These are phyloP conservation scores for Erucastrum elatum DNA, from an alignment of 345 rosid species.

Conservation along the genomic window DNA sequence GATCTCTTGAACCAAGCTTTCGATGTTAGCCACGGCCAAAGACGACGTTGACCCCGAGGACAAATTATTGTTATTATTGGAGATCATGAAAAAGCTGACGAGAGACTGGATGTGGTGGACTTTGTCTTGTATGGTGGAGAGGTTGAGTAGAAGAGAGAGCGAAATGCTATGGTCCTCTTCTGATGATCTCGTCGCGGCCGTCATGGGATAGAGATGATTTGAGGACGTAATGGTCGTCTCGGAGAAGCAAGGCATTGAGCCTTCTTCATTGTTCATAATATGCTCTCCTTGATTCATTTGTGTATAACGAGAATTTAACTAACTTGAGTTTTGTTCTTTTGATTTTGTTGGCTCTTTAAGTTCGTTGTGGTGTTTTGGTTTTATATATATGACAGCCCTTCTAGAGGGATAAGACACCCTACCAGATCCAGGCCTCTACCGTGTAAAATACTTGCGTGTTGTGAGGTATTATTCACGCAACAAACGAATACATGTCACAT, in stretches of 20 bases:
- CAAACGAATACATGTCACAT: not conserved
- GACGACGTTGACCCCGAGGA: constrained; percentile 51
- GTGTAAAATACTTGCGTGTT: constrained; percentile 17
- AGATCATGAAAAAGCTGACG: constrained; percentile 45
- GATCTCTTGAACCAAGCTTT: constrained; percentile 60
- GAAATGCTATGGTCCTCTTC: constrained; percentile 26
- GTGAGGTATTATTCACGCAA: constrained; percentile 13
- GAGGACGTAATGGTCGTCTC: constrained; percentile 12
- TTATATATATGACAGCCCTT: constrained; percentile 16
- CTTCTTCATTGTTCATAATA: constrained; percentile 33
- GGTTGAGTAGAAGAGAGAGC: constrained; percentile 54
- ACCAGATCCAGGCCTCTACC: constrained; percentile 18
- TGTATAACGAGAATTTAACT: constrained; percentile 4
- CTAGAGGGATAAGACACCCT: constrained; percentile 25
- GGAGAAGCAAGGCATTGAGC: constrained; percentile 22
- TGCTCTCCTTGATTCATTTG: constrained; percentile 35
- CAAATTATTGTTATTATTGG: constrained; percentile 36
- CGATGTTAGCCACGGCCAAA: constrained; percentile 50
- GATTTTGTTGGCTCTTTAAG: not conserved
- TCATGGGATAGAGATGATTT: not conserved
- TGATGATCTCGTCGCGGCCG: constrained; percentile 22
- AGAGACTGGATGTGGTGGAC: constrained; percentile 61
- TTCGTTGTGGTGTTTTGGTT: constrained; percentile 9
- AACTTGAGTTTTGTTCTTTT: not conserved
- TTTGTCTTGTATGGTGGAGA: constrained; percentile 63